Evolutionary conservation across 257 asterid species (phyloP).

Genomic region (Solanum peruvianum): DNA sequence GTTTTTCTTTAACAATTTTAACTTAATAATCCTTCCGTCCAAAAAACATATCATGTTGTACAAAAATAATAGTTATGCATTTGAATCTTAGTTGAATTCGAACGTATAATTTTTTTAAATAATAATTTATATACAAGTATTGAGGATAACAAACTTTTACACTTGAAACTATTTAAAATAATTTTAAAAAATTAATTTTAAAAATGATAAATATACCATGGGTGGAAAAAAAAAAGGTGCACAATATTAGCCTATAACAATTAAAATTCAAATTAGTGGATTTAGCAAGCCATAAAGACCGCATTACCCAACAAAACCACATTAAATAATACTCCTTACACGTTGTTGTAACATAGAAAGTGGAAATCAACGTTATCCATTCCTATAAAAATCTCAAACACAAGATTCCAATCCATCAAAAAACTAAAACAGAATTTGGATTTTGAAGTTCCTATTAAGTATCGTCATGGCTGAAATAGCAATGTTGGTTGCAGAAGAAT

Average conservation of each 20-base stretch:
- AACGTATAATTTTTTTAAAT: not conserved
- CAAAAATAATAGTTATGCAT: not conserved
- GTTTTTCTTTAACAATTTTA: not conserved
- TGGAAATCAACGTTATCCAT: not conserved
- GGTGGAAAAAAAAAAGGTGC: not conserved
- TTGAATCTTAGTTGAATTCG: not conserved
- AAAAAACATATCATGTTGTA: not conserved
- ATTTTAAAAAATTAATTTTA: not conserved
- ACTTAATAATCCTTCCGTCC: not conserved
- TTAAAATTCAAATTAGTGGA: not conserved
- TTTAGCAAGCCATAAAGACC: not conserved
- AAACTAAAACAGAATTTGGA: not conserved
- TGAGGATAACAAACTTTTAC: not conserved
- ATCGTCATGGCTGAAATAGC: conserved; percentile 60
- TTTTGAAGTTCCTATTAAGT: not conserved
- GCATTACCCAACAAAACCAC: not conserved
- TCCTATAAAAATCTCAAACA: not conserved
- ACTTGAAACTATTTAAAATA: not conserved
- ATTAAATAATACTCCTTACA: not conserved
- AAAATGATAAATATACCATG: not conserved
- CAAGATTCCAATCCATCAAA: not conserved
- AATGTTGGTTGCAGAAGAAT: conserved; percentile 71
- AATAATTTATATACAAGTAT: no score
- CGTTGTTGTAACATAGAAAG: not conserved
- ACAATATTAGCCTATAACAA: not conserved